Conservation (phyloP, 169 alveolate genomes). For the Plasmodium yoelii region DNA sequence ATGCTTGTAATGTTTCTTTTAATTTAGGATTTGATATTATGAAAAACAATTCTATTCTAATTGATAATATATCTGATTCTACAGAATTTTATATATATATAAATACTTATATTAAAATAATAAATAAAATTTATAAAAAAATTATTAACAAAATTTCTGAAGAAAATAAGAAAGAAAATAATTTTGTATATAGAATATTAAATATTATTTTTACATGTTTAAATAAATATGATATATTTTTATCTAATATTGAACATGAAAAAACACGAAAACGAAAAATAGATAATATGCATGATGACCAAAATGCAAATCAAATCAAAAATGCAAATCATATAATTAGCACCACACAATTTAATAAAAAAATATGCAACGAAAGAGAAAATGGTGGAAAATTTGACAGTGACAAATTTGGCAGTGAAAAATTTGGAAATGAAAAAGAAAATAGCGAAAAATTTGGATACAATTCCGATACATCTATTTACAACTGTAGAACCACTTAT, state of each 20-base stretch:
- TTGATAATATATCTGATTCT: slow-evolving; percentile 22
- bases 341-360: slow-evolving; percentile 3
- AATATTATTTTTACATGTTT: slow-evolving; percentile 28
- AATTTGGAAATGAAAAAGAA: background rate
- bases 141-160: slow-evolving; percentile 57
- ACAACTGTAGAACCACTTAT: slow-evolving; percentile 16
- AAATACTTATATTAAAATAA: slow-evolving; percentile 44
- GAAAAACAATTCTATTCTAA: slow-evolving; percentile 35
- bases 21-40: slow-evolving; percentile 65
- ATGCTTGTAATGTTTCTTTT: slow-evolving; percentile 45
- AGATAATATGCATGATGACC: background rate
- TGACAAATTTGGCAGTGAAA: background rate
- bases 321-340: too few relatives aligned
- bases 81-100: slow-evolving; percentile 38
- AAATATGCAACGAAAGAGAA: slow-evolving; percentile 35
- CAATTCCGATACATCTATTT: slow-evolving; percentile 24
- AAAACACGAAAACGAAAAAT: slow-evolving; percentile 53
- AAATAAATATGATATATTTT: slow-evolving; percentile 24
- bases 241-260: slow-evolving; percentile 33
- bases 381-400: too few relatives aligned
- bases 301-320: background rate
- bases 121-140: slow-evolving; percentile 62
- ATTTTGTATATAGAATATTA: slow-evolving; percentile 39
- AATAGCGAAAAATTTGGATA: background rate
- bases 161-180: slow-evolving; percentile 33